Percentiles rank a stretch among this genome's conserved stretches.
Evolutionary conservation across 2,329 filamentous ascomycete species (phyloP).

Genomic region (Xylaria sp.): DNA sequence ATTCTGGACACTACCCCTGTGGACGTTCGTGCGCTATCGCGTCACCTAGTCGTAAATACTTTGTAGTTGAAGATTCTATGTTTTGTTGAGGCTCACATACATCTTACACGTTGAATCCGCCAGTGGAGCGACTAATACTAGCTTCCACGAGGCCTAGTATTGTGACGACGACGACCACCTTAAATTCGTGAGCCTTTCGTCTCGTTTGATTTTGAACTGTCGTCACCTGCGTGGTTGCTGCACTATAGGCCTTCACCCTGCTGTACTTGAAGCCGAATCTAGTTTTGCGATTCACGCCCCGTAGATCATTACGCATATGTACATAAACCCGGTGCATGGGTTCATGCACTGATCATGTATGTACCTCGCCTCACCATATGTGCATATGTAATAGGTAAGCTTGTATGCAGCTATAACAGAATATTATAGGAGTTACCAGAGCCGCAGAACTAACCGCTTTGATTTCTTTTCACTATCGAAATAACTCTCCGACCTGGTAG

Average conservation of each 20-base stretch:
- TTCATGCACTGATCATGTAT: slow-evolving; percentile 26
- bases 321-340: slow-evolving; percentile 26
- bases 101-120: neutral
- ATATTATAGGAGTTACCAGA: slow-evolving; percentile 1
- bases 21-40: slow-evolving; percentile 7
- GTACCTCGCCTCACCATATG: slow-evolving; percentile 12
- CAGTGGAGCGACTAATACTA: neutral
- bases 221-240: neutral
- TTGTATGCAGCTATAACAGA: slow-evolving; percentile 19
- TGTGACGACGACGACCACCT: neutral
- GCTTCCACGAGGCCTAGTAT: neutral
- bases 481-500: neutral
- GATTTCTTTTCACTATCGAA: neutral
- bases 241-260: neutral
- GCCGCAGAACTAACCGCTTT: neutral
- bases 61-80: neutral
- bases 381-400: slow-evolving; percentile 32
- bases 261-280: slow-evolving; percentile 1
- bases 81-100: neutral
- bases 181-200: neutral
- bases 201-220: neutral
- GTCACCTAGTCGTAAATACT: slow-evolving; percentile 8
- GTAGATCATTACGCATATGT: slow-evolving; percentile 23
- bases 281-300: slow-evolving; percentile 9
- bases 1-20: slow-evolving; percentile 34